Percentiles rank a stretch among this genome's conserved stretches.
phyloP scores from a whole-genome alignment of 2,329 filamentous ascomycete species.

The Stachybotrys elegans region DNA sequence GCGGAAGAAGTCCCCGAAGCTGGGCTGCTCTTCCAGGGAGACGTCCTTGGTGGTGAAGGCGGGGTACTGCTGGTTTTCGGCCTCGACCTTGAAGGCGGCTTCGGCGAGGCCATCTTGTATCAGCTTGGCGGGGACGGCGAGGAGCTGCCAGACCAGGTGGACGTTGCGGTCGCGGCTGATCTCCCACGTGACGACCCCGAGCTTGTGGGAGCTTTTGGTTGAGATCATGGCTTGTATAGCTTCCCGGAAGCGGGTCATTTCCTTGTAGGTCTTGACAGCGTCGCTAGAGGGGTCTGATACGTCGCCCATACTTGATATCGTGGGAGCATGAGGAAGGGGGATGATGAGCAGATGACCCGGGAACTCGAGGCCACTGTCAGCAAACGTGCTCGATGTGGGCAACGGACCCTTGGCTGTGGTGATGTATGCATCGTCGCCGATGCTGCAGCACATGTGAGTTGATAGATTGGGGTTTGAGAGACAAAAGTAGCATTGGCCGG shows the following conservation, averaged over 20 bases:
- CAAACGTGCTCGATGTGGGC: slow-evolving; percentile 64
- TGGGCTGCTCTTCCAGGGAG: slow-evolving; percentile 43
- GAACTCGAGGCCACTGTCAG: slow-evolving; percentile 60
- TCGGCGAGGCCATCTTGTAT: slow-evolving; percentile 73
- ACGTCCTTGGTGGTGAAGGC: slow-evolving; percentile 44
- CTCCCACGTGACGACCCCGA: slow-evolving; percentile 89
- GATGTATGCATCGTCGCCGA: slow-evolving; percentile 82
- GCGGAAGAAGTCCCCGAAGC: slow-evolving; percentile 66
- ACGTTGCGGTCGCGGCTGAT: slow-evolving; percentile 77
- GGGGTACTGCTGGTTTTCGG: slow-evolving; percentile 64
- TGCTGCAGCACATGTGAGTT: slow-evolving; percentile 83
- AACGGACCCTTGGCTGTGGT: slow-evolving; percentile 91
- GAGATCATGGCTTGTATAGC: slow-evolving; percentile 75
- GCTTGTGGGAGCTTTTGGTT: slow-evolving; percentile 45
- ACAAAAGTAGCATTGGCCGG: slow-evolving; percentile 90
- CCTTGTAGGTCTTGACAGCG: slow-evolving; percentile 59
- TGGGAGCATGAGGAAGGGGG: slow-evolving; percentile 76
- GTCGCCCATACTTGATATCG: slow-evolving; percentile 61
- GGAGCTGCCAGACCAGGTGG: slow-evolving; percentile 90
- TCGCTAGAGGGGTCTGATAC: slow-evolving; percentile 43
- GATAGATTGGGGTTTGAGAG: slow-evolving; percentile 80
- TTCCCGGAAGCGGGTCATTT: slow-evolving; percentile 79
- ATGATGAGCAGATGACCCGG: slow-evolving; percentile 89
- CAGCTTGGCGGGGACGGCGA: slow-evolving; percentile 67
- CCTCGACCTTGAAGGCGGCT: slow-evolving; percentile 82